Percentiles rank a stretch among this genome's conserved stretches.
These are phyloP conservation scores for Rhizopus sp. DNA, from an alignment of 371 early-diverging fungal genomes.

Conservation along the genomic window DNA sequence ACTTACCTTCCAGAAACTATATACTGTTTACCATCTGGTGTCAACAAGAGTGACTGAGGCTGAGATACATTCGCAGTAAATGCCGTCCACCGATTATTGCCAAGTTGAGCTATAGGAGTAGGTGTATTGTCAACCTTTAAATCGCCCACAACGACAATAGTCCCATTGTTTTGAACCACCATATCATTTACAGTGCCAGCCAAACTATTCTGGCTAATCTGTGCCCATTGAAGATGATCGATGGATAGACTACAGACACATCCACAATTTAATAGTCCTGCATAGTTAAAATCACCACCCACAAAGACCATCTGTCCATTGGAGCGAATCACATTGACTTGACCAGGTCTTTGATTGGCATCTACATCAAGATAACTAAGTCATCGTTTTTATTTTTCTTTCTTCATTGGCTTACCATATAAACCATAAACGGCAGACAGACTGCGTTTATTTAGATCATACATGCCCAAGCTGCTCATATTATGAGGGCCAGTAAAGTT, in stretches of 20 bases:
- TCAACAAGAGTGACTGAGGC: neutral
- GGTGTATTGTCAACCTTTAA: constrained; percentile 3
- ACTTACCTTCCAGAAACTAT: constrained; percentile 8
- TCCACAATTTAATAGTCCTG: constrained; percentile 37
- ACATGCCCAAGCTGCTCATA: constrained; percentile 34
- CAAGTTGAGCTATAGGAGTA: constrained; percentile 8
- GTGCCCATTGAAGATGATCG: constrained; percentile 36
- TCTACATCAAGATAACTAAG: constrained; percentile 13
- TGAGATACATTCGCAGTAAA: neutral
- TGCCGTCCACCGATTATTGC: constrained; percentile 5
- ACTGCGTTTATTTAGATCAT: constrained; percentile 22
- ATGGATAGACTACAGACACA: constrained; percentile 43
- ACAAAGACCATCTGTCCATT: constrained; percentile 47
- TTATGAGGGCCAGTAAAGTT: constrained; percentile 22
- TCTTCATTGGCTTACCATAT: constrained; percentile 17
- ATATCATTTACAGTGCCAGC: constrained; percentile 17
- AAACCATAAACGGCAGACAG: constrained; percentile 25
- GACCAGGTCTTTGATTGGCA: constrained; percentile 24
- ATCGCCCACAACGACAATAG: constrained; percentile 39
- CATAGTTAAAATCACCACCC: constrained; percentile 55
- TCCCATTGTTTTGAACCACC: neutral
- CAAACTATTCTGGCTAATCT: constrained; percentile 20
- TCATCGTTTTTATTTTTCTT: neutral
- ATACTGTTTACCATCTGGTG: neutral
- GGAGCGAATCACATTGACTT: constrained; percentile 42